Percentiles rank a stretch among this genome's conserved stretches.
phyloP scores from a whole-genome alignment of 164 flowering plant genomes.

The Annona cherimola region DNA sequence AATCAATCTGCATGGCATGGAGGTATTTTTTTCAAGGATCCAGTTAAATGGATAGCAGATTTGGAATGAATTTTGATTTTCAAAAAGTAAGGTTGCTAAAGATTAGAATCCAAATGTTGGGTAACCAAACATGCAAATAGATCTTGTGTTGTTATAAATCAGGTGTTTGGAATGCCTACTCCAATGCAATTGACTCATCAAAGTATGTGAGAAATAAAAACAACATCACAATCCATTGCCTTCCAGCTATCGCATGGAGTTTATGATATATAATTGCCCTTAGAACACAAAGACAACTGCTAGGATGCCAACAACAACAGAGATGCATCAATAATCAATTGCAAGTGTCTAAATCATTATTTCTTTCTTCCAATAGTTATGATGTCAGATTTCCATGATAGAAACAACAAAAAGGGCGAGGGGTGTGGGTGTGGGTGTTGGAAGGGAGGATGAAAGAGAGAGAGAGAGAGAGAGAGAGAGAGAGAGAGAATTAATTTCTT shows the following conservation, averaged over 20 bases:
- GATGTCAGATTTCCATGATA: background rate
- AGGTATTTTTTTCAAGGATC: background rate
- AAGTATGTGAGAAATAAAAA: background rate
- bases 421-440: no score
- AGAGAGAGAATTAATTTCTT: conserved; percentile 10
- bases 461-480: background rate
- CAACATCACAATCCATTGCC: background rate
- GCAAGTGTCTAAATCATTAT: background rate
- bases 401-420: background rate
- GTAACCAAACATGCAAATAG: background rate
- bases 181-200: background rate
- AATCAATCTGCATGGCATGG: background rate
- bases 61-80: background rate
- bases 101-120: no score
- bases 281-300: background rate
- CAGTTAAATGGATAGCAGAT: background rate
- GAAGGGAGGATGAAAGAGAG: background rate
- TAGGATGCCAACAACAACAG: background rate
- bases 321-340: background rate
- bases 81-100: no score
- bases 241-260: background rate
- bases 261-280: background rate
- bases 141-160: background rate
- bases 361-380: background rate
- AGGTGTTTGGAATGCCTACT: background rate